phyloP scores from a whole-genome alignment of 805 yeast genomes.

The Yarrowia bubula region DNA sequence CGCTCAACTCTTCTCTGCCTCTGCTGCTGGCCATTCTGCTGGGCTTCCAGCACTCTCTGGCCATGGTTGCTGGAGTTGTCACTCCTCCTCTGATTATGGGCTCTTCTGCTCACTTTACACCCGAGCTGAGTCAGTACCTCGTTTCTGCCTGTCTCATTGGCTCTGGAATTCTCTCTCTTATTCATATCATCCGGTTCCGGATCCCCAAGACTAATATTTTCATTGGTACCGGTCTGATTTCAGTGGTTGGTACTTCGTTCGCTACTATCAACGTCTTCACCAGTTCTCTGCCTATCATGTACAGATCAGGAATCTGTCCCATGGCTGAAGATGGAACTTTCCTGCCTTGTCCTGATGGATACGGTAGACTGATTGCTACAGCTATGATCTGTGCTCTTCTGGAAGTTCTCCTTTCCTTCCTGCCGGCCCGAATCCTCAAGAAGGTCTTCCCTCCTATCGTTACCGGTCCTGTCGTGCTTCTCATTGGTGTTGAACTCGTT shows the following conservation, averaged over 20 bases:
- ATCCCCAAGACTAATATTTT: conserved; percentile 70
- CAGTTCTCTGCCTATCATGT: conserved; percentile 79
- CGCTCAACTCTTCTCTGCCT: conserved; percentile 78
- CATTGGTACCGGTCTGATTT: conserved; percentile 82
- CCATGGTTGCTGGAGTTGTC: conserved; percentile 93
- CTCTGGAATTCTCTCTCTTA: conserved; percentile 64
- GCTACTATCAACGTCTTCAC: conserved; percentile 80
- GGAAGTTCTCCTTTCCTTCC: conserved; percentile 69
- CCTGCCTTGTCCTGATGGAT: conserved; percentile 84
- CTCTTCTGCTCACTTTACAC: conserved; percentile 55
- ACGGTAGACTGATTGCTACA: conserved; percentile 79
- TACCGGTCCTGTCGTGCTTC: conserved; percentile 87
- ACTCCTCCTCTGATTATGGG: conserved; percentile 80
- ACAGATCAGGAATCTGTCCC: conserved; percentile 66
- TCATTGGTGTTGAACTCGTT: conserved; percentile 73
- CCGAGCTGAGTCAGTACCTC: conserved; percentile 54
- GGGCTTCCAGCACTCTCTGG: conserved; percentile 83
- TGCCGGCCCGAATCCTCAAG: conserved; percentile 71
- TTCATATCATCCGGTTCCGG: conserved; percentile 80
- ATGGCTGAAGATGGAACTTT: conserved; percentile 53
- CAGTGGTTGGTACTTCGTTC: conserved; percentile 90
- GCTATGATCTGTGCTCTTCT: conserved; percentile 71
- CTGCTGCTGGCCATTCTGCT: conserved; percentile 67
- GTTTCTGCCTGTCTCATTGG: conserved; percentile 72
- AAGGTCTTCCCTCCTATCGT: conserved; percentile 83